phyloP scores from a whole-genome alignment of 192 early-diverging fungal genomes.

The Coemansia sp. region DNA sequence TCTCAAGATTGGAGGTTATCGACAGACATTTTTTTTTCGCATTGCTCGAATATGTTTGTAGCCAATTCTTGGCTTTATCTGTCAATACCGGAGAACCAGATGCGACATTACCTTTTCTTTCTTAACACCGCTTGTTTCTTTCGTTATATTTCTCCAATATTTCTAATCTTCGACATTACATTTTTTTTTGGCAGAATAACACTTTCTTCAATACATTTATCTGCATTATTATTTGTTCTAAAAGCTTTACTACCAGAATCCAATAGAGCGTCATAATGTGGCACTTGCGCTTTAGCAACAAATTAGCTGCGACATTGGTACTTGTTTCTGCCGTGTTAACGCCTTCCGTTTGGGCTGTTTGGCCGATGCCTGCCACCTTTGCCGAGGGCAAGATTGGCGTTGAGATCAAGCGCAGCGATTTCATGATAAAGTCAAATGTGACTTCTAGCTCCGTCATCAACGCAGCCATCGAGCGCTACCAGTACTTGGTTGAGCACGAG shows the following conservation, averaged over 20 bases:
- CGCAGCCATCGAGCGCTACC: conserved; percentile 60
- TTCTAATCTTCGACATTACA: too few species aligned
- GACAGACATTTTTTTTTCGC: conserved; percentile 1
- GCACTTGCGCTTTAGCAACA: conserved; percentile 2
- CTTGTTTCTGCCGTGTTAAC: not conserved
- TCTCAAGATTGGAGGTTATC: not conserved
- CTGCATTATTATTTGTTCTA: too few species aligned
- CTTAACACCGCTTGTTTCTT: too few species aligned
- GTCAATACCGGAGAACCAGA: not conserved
- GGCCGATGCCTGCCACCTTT: conserved; percentile 40
- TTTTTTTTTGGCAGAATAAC: too few species aligned
- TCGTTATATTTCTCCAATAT: too few species aligned
- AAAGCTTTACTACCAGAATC: too few species aligned
- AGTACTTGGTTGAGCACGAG: conserved; percentile 58
- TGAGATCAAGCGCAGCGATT: conserved; percentile 55
- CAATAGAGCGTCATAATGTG: not conserved
- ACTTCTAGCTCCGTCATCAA: conserved; percentile 57
- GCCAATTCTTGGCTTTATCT: not conserved
- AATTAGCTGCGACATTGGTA: not conserved
- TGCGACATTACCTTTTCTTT: not conserved
- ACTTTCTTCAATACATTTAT: too few species aligned
- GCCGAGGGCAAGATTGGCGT: conserved; percentile 52
- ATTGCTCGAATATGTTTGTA: not conserved
- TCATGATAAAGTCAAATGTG: conserved; percentile 63
- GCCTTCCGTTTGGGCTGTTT: conserved; percentile 13